A percentile compares a stretch with the other conserved stretches of the same genome.
phyloP scores from a whole-genome alignment of 768 basidiomycete genomes.

The Cubamyces sp. region DNA sequence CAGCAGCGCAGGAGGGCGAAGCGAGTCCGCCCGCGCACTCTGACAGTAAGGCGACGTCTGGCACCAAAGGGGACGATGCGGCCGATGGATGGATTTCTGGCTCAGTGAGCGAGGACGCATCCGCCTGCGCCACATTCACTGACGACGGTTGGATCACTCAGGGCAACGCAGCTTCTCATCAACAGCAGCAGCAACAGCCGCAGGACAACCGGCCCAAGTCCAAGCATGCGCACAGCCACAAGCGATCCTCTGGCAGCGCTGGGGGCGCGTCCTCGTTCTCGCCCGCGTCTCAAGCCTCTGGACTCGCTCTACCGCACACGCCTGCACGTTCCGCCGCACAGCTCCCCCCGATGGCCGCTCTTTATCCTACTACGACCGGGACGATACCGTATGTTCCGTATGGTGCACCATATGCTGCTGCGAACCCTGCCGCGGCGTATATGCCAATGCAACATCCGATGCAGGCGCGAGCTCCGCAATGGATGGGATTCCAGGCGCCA shows the following conservation, averaged over 20 bases:
- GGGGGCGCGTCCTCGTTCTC: constrained; percentile 15
- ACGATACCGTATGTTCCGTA: constrained; percentile 14
- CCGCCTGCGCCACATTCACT: constrained; percentile 8
- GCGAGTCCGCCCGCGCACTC: background rate
- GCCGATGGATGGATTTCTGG: constrained; percentile 32
- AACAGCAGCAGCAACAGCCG: constrained; percentile 7
- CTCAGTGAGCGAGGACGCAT: constrained; percentile 20
- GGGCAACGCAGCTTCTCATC: background rate
- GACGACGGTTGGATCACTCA: constrained; percentile 34
- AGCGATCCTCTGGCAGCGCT: constrained; percentile 28
- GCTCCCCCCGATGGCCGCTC: background rate
- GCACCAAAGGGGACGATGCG: constrained; percentile 3
- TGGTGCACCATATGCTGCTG: constrained; percentile 6
- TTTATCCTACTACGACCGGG: background rate
- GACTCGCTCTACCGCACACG: constrained; percentile 5
- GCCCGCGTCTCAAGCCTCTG: constrained; percentile 8
- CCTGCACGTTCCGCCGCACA: constrained; percentile 1
- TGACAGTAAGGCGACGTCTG: background rate
- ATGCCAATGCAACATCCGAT: constrained; percentile 23
- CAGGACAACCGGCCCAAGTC: constrained; percentile 6
- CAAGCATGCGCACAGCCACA: constrained; percentile 23
- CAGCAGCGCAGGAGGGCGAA: constrained; percentile 12
- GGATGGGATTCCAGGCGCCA: constrained; percentile 24
- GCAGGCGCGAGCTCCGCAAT: constrained; percentile 15
- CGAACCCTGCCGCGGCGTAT: constrained; percentile 10